Base-by-base conservation (phyloP, 176 grass and related monocot species). In the Musa itinerans region DNA sequence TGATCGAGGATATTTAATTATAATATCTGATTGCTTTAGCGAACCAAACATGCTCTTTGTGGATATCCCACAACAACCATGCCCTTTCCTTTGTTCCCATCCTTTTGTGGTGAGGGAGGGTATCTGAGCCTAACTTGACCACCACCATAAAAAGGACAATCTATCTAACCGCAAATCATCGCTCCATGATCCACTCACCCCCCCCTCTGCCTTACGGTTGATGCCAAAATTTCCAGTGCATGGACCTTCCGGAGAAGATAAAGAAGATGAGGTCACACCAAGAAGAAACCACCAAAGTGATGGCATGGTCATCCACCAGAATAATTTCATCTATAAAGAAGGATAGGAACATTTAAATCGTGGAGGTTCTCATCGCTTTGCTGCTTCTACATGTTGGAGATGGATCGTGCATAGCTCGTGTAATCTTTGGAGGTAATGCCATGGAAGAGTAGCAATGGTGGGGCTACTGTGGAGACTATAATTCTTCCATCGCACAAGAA, bases 91-190 rank as follows among this genome's bases (percentile, higher is more conserved):
- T 10, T 11, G 3, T 43, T 7, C 15, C 26, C 5, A 29, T 68
- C 26, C 65, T 20, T 10, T 70, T n/a, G 27, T 50, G 63, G 0
- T 29, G 63, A 26, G 63, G 63, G 12, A 65, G 4, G 34, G 63
- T 65, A 65, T 52, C 68, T 21, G 21, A 70, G 48, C 68, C 68
- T 70, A 70, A 70, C 43, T 70, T 12, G 68, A 21, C 68, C 43
- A 20, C 68, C 68, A 70, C 68, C 68, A 70, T 50, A 20, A 70
- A 70, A 70, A 70, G 68, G 68, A 70, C 68, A 70, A 70, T 50
- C 63, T 8, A 70, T 50, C 63, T 8, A 26, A 27, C 63, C 63
- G 26, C 13, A 65, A 22, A 65, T 65, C 63, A 65, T 65, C 63
- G 12, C 25, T 65, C 63, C 63, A 65, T 65, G 23, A 65, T 65